Evolutionary conservation across 345 rosid species (phyloP).

Genomic region (Aquilaria malaccensis): DNA sequence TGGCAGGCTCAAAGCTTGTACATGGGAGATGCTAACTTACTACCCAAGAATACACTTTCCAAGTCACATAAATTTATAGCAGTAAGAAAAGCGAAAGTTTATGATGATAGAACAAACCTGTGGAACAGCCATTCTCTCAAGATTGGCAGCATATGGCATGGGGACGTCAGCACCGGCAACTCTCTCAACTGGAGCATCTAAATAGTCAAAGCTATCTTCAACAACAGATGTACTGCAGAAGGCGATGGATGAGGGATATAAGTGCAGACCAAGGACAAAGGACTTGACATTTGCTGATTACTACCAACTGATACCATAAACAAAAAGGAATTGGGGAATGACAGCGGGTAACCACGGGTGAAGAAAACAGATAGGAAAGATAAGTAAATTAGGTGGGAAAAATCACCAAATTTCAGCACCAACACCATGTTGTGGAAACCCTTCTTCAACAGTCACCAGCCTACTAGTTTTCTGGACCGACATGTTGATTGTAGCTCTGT

Average conservation of each 20-base stretch:
- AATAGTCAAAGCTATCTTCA: conserved; percentile 82
- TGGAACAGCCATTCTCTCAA: conserved; percentile 84
- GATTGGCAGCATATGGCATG: conserved; percentile 86
- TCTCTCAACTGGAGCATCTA: conserved; percentile 88
- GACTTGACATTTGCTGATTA: neutral
- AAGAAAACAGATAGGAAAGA: conserved; percentile 15
- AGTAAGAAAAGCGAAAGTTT: neutral
- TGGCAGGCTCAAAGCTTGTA: no score
- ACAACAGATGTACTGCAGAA: conserved; percentile 53
- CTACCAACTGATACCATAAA: neutral
- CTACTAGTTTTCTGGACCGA: conserved; percentile 96
- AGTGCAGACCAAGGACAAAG: neutral
- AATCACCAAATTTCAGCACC: conserved; percentile 86
- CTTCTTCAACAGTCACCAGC: conserved; percentile 93
- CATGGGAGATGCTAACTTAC: no score
- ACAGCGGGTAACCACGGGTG: neutral
- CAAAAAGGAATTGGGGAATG: neutral
- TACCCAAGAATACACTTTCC: no score
- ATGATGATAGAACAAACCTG: conserved; percentile 40
- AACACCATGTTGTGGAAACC: conserved; percentile 90
- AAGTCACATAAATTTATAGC: no score
- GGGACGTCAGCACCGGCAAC: conserved; percentile 89
- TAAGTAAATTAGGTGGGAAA: neutral
- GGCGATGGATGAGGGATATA: neutral
- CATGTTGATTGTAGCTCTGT: conserved; percentile 71